These are phyloP conservation scores for Diplodia corticola DNA, from an alignment of 2,329 filamentous ascomycete species.

Conservation along the genomic window DNA sequence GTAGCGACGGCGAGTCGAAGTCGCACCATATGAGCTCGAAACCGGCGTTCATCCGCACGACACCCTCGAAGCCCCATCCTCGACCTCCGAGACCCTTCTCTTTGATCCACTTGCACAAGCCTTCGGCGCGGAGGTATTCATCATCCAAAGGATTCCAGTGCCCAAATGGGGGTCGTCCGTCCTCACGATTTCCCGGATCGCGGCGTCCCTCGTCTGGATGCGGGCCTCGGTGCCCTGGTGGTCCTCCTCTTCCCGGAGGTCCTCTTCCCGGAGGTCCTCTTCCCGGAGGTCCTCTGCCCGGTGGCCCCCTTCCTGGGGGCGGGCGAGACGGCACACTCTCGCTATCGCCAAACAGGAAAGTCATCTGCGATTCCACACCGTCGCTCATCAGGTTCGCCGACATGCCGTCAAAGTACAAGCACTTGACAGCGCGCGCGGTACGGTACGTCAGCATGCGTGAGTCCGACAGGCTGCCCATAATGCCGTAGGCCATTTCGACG, in stretches of 20 bases:
- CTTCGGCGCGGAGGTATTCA: conserved; percentile 52
- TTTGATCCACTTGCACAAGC: conserved; percentile 50
- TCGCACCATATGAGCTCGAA: conserved; percentile 58
- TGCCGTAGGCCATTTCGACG: conserved; percentile 56
- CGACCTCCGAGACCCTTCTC: conserved; percentile 44
- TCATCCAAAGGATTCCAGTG: conserved; percentile 42
- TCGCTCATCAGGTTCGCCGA: conserved; percentile 51
- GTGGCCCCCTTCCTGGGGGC: neutral
- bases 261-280: neutral
- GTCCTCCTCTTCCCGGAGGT: conserved; percentile 10
- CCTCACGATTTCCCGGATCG: neutral
- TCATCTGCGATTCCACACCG: conserved; percentile 53
- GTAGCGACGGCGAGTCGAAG: conserved; percentile 48
- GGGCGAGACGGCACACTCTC: conserved; percentile 40
- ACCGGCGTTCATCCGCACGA: conserved; percentile 55
- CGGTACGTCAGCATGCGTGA: conserved; percentile 53
- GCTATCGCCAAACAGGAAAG: conserved; percentile 48
- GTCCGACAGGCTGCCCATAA: conserved; percentile 49
- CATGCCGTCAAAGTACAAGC: conserved; percentile 55
- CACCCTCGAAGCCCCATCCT: conserved; percentile 53
- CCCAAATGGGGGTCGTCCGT: conserved; percentile 14
- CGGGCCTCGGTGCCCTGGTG: conserved; percentile 1
- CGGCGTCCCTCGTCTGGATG: conserved; percentile 9
- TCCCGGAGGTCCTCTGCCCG: neutral
- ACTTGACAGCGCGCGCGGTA: conserved; percentile 45